Percentiles rank a stretch among this genome's conserved stretches.
Conservation (phyloP, 2,329 filamentous ascomycete genomes). For the Alternaria triticimaculans region DNA sequence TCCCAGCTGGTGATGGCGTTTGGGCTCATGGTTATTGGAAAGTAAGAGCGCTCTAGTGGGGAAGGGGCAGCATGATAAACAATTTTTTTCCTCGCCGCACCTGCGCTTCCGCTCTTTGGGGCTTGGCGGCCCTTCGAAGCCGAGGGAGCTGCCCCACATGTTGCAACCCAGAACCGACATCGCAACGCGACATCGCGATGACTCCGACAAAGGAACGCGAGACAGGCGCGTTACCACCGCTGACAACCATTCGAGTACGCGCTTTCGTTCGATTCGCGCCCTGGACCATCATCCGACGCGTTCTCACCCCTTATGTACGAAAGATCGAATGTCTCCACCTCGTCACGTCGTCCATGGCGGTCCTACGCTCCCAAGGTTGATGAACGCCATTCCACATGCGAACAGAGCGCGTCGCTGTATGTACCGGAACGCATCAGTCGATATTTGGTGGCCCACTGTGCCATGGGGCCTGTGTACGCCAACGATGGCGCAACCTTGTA, state of each 20-base stretch:
- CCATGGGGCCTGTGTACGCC: not conserved
- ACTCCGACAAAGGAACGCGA: not conserved
- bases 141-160: slow-evolving; percentile 8
- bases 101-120: slow-evolving; percentile 7
- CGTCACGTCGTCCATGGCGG: not conserved
- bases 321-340: not conserved
- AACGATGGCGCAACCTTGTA: not conserved
- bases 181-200: not conserved
- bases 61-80: slow-evolving; percentile 26
- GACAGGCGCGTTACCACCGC: not conserved
- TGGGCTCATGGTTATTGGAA: slow-evolving; percentile 38
- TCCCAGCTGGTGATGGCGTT: slow-evolving; percentile 24
- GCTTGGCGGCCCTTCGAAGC: slow-evolving; percentile 14
- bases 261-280: not conserved
- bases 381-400: not conserved
- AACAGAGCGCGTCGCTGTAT: not conserved
- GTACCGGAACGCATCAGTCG: not conserved
- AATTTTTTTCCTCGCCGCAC: slow-evolving; percentile 28
- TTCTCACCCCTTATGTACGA: not conserved
- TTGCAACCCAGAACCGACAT: not conserved
- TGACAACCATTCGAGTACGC: not conserved
- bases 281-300: not conserved
- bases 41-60: slow-evolving; percentile 30
- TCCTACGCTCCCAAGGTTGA: not conserved
- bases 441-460: not conserved